Evolutionary conservation across 257 asterid species (phyloP).

Genomic region (Pogostemon cablin): DNA sequence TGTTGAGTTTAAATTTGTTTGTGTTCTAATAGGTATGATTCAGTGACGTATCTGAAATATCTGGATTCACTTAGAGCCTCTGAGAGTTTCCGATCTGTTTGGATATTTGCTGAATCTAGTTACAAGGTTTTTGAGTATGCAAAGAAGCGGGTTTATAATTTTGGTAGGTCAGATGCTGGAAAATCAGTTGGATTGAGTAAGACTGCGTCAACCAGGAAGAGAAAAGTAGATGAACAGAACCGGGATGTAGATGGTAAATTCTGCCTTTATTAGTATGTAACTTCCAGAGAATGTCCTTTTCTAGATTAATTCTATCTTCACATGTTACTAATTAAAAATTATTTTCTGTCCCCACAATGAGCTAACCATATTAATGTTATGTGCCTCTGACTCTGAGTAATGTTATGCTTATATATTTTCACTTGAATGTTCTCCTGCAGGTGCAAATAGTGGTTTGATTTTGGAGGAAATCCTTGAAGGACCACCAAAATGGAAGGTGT

Average conservation of each 20-base stretch:
- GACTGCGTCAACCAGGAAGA: constrained; percentile 55
- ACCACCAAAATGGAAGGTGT: constrained; percentile 99
- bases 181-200: constrained; percentile 55
- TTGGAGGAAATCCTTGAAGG: constrained; percentile 87
- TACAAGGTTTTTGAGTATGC: constrained; percentile 94
- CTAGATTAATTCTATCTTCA: constrained; percentile 20
- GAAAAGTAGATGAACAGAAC: constrained; percentile 60
- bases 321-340: constrained; percentile 23
- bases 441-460: constrained; percentile 51
- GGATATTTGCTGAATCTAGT: constrained; percentile 99
- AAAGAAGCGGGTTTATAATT: constrained; percentile 88
- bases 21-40: constrained; percentile 77
- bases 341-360: constrained; percentile 5
- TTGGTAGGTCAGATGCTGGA: constrained; percentile 71
- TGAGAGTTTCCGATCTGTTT: constrained; percentile 95
- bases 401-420: constrained; percentile 26
- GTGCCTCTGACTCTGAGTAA: constrained; percentile 3
- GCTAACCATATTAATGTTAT: constrained; percentile 9
- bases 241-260: constrained; percentile 66
- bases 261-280: constrained; percentile 28
- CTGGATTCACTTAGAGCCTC: constrained; percentile 97
- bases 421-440: constrained; percentile 47
- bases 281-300: constrained; percentile 23
- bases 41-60: constrained; percentile 91
- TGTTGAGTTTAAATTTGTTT: constrained; percentile 29